These are phyloP conservation scores for Collariella sp. DNA, from an alignment of 495 filamentous ascomycete species.

Conservation along the genomic window DNA sequence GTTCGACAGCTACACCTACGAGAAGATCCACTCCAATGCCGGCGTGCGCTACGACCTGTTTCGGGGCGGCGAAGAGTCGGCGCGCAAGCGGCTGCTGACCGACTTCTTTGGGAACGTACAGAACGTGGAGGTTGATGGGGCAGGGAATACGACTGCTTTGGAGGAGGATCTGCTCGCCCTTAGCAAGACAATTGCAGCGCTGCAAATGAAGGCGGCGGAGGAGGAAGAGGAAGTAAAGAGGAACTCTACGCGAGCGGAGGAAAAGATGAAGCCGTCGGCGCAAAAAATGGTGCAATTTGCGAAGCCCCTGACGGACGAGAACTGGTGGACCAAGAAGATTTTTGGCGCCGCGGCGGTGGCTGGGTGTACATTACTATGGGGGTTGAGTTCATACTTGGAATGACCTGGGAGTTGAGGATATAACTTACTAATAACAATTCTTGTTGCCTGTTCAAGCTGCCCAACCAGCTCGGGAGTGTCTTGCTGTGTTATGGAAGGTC, in stretches of 20 bases:
- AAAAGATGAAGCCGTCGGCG: constrained; percentile 27
- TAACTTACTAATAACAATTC: neutral
- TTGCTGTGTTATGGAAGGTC: no score
- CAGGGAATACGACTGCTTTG: constrained; percentile 44
- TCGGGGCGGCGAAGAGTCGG: constrained; percentile 63
- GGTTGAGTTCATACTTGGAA: constrained; percentile 48
- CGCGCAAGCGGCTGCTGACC: constrained; percentile 67
- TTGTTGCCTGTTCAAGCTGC: neutral
- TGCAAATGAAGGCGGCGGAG: constrained; percentile 45
- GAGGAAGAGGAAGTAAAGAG: constrained; percentile 32
- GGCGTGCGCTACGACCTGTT: constrained; percentile 95
- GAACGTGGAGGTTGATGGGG: constrained; percentile 77
- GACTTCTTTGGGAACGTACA: constrained; percentile 99
- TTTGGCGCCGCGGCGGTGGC: constrained; percentile 56
- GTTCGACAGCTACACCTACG: constrained; percentile 90
- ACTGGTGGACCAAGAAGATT: constrained; percentile 62
- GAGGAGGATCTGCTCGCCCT: constrained; percentile 65
- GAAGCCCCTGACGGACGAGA: constrained; percentile 56
- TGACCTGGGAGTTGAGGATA: constrained; percentile 3
- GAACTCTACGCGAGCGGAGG: constrained; percentile 23
- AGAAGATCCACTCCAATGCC: constrained; percentile 85
- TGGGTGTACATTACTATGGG: constrained; percentile 61
- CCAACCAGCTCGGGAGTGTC: no score
- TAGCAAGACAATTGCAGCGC: constrained; percentile 51
- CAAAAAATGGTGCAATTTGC: constrained; percentile 40